Conservation (phyloP, 1,139 yeast species). For the Protomyces inundatus region DNA sequence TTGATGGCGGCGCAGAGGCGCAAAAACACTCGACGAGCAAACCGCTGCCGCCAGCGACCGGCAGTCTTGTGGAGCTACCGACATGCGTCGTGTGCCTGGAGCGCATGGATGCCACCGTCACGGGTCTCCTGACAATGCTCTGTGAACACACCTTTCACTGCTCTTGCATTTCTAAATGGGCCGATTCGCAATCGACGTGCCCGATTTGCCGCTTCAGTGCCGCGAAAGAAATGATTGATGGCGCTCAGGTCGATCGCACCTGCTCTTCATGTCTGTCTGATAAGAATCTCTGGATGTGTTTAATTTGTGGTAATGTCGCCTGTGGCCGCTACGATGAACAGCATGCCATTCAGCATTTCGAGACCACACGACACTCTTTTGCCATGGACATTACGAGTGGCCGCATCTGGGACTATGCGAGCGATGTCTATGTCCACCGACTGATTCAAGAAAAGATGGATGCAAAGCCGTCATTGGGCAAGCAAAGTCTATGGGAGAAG, state of each 20-base stretch:
- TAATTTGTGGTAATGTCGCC: constrained; percentile 83
- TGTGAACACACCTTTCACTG: constrained; percentile 95
- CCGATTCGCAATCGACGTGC: constrained; percentile 56
- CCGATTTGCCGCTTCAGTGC: constrained; percentile 82
- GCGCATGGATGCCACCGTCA: constrained; percentile 72
- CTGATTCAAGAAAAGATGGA: constrained; percentile 77
- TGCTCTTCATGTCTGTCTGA: constrained; percentile 54
- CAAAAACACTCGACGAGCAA: constrained; percentile 20
- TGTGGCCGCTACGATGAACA: constrained; percentile 86
- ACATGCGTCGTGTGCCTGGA: constrained; percentile 93
- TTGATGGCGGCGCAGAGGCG: constrained; percentile 29
- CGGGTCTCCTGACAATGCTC: constrained; percentile 81
- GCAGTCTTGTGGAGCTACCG: constrained; percentile 59
- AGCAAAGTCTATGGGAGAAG: constrained; percentile 9
- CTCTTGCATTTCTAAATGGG: constrained; percentile 82
- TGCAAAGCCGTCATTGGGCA: constrained; percentile 52
- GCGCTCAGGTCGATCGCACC: constrained; percentile 28
- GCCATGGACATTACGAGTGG: constrained; percentile 84
- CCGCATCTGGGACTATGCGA: constrained; percentile 93
- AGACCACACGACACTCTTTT: constrained; percentile 76
- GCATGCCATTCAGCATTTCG: constrained; percentile 74
- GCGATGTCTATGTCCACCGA: constrained; percentile 85
- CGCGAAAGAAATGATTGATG: constrained; percentile 36
- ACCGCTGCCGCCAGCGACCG: constrained; percentile 39
- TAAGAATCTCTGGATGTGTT: constrained; percentile 81